phyloP scores from a whole-genome alignment of 2,329 filamentous ascomycete genomes.

The Botryotinia calthae region DNA sequence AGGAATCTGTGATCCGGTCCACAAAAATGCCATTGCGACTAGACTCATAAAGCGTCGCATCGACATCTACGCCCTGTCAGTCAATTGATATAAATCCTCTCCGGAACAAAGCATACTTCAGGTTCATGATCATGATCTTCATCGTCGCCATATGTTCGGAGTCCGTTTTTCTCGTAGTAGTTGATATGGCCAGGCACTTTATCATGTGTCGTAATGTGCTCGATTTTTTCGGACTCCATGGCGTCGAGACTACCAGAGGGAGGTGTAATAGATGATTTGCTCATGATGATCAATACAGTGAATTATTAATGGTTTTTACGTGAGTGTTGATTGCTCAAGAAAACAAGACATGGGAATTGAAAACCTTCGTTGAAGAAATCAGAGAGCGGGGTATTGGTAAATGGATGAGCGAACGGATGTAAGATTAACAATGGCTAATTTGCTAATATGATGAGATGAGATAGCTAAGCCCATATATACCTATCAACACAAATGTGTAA shows the following conservation, averaged over 20 bases:
- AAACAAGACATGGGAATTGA: neutral
- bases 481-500: neutral
- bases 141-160: slow-evolving; percentile 47
- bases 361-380: neutral
- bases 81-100: slow-evolving; percentile 30
- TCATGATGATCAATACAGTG: neutral
- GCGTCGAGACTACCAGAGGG: neutral
- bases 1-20: slow-evolving; percentile 60
- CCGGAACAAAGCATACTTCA: slow-evolving; percentile 38
- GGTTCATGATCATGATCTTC: slow-evolving; percentile 48
- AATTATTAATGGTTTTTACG: neutral
- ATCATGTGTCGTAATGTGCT: neutral
- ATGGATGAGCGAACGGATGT: neutral
- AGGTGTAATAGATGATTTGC: neutral
- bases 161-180: slow-evolving; percentile 34
- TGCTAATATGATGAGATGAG: neutral
- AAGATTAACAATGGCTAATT: neutral
- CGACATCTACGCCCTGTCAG: slow-evolving; percentile 48
- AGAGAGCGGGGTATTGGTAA: neutral
- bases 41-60: slow-evolving; percentile 59
- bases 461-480: neutral
- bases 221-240: neutral
- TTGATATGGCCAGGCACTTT: slow-evolving; percentile 30
- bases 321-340: neutral
- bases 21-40: slow-evolving; percentile 57